These are phyloP conservation scores for Gossypium longicalyx DNA, from an alignment of 345 rosid genomes.

Conservation along the genomic window DNA sequence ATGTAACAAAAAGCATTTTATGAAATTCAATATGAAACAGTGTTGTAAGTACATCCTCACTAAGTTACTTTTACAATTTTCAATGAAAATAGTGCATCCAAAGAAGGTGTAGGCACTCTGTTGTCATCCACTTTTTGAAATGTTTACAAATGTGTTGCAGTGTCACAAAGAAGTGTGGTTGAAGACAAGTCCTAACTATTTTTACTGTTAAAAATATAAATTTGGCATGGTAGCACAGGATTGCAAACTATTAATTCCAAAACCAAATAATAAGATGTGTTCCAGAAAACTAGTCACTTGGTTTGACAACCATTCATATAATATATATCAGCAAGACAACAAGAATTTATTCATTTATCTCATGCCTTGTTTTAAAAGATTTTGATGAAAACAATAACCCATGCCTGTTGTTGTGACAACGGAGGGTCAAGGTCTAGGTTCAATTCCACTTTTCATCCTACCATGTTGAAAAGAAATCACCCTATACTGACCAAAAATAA, in stretches of 20 bases:
- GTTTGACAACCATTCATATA: background rate
- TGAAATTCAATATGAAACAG: background rate
- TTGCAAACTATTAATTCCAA: background rate
- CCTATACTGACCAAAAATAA: background rate
- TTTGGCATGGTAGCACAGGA: background rate
- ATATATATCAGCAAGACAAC: conserved; percentile 1
- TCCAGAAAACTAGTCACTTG: background rate
- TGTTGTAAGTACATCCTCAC: background rate
- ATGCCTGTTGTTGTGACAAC: background rate
- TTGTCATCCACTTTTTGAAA: background rate
- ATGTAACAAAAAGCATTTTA: background rate
- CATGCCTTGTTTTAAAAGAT: background rate
- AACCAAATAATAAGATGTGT: background rate
- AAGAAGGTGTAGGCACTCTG: background rate
- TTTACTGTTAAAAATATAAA: background rate
- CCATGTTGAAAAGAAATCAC: background rate
- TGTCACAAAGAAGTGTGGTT: background rate
- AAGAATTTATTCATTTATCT: conserved; percentile 1
- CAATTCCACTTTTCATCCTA: background rate
- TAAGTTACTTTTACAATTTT: background rate
- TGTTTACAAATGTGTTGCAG: background rate
- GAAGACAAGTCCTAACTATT: background rate
- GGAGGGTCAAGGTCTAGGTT: background rate
- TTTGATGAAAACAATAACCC: background rate
- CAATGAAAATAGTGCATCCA: background rate